phyloP scores from a whole-genome alignment of 106 monocot species.

The Allium cepa region DNA sequence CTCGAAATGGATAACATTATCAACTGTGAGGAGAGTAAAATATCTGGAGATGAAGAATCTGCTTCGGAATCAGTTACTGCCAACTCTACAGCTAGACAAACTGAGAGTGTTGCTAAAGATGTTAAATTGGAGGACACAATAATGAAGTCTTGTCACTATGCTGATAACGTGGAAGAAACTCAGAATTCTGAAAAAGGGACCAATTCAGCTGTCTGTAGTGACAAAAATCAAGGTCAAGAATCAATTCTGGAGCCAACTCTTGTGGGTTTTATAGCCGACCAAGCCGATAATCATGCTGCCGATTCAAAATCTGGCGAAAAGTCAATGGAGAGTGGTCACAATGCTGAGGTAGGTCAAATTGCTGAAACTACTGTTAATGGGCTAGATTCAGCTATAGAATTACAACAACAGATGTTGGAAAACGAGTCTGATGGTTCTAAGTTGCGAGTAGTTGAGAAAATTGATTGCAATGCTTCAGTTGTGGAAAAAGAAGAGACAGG shows the following conservation, averaged over 20 bases:
- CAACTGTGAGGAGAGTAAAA: too few species aligned
- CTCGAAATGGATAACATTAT: too few species aligned
- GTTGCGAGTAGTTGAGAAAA: not conserved
- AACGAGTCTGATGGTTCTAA: not conserved
- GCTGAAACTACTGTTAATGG: not conserved
- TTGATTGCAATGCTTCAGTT: not conserved
- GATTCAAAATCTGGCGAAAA: conserved; percentile 1
- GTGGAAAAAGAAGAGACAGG: not conserved
- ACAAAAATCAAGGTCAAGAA: not conserved
- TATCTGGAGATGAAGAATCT: too few species aligned
- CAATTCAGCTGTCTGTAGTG: too few species aligned
- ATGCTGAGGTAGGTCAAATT: not conserved
- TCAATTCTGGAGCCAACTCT: not conserved
- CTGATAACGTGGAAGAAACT: not conserved
- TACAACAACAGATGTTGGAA: not conserved
- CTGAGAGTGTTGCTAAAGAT: not conserved
- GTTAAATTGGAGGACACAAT: not conserved
- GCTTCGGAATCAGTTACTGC: not conserved
- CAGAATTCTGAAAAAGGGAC: not conserved
- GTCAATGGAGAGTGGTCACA: too few species aligned
- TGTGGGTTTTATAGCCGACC: not conserved
- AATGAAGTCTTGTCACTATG: not conserved
- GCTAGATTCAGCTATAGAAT: not conserved
- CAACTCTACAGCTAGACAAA: not conserved
- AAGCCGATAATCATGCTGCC: not conserved